Conservation (phyloP, 192 early-diverging fungal species). For the Geranomyces variabilis region DNA sequence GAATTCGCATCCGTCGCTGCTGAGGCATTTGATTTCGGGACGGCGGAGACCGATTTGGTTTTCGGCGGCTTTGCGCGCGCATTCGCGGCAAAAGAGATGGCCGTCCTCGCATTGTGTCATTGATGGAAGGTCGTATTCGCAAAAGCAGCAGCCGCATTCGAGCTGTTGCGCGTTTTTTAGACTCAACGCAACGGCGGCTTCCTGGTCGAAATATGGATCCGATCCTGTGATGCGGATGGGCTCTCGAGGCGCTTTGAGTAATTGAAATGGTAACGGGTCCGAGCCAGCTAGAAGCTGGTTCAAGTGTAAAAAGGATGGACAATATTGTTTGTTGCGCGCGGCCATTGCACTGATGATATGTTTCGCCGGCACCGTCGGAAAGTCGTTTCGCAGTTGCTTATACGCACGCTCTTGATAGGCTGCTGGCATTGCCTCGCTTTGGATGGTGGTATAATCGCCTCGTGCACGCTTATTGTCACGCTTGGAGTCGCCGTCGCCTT, state of each 20-base stretch:
- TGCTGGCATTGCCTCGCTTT: not conserved
- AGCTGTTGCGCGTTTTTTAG: slow-evolving; percentile 4
- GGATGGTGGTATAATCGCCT: not conserved
- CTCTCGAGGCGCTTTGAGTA: not conserved
- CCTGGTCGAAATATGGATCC: not conserved
- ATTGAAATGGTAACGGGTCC: not conserved
- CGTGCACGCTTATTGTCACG: not conserved
- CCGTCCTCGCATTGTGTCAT: slow-evolving; percentile 60
- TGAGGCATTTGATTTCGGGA: slow-evolving; percentile 53
- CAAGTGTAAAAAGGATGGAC: not conserved
- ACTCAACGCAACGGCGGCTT: not conserved
- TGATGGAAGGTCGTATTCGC: slow-evolving; percentile 24
- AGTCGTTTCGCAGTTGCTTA: slow-evolving; percentile 15
- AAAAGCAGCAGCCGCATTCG: slow-evolving; percentile 57
- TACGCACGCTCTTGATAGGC: not conserved
- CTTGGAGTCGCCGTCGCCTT: not conserved
- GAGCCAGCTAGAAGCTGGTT: not conserved
- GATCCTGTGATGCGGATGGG: not conserved
- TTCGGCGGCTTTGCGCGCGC: slow-evolving; percentile 55
- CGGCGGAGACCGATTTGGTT: slow-evolving; percentile 49
- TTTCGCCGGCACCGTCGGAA: not conserved
- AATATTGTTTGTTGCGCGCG: slow-evolving; percentile 5
- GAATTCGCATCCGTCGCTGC: slow-evolving; percentile 45
- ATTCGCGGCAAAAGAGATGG: slow-evolving; percentile 58
- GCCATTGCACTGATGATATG: not conserved